Base-by-base conservation (phyloP, 176 grass and related monocot genomes). In the Carex pumila region DNA sequence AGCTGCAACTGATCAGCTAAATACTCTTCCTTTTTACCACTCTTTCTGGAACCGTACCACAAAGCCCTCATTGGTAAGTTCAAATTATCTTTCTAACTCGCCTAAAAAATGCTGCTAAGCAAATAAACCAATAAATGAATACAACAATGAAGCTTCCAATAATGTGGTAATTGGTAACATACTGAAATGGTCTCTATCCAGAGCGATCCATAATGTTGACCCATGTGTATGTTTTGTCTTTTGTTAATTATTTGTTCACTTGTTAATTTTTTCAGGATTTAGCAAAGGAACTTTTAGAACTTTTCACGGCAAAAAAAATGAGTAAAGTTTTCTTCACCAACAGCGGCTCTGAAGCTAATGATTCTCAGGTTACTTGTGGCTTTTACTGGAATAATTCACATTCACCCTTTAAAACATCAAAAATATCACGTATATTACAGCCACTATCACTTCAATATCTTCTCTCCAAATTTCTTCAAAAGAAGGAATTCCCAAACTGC, bases 1-100 rank as follows among this genome's bases (percentile, higher is more conserved):
- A 85, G 96, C 93, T 59, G 96, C 96, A 83, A 92, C 85, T 43
- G 88, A 90, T 1, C 96, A 98, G 61, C 84, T 98, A 88, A 93
- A 98, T 81, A 92, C 92, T 62, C 82, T 98, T 36, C 96, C 96
- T 7, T 98, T 98, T 84, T 98, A 98, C 30, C 96, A 98, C 57
- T 98, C 96, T 22, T 98, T 98, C 55, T 98, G 96, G 96, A 98
- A 98, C 53, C 91, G 93, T 67, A 98, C 96, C 25, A 98, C 96
- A 45, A 98, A 84, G 83, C 93, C 96, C 34, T 92, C 96, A 31
- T 31, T 98, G 93, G 96, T 98, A 85, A 3, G 61, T 83, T 50
- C 66, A 86, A 81, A 49, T 31, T 58, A 60, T 85, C 12, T 70
- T 37, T 29, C 84, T 17, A 53, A 72, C 12, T 49, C 81, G 1